phyloP scores from a whole-genome alignment of 1,139 yeast species.

The Trichomonascaceae sp. region DNA sequence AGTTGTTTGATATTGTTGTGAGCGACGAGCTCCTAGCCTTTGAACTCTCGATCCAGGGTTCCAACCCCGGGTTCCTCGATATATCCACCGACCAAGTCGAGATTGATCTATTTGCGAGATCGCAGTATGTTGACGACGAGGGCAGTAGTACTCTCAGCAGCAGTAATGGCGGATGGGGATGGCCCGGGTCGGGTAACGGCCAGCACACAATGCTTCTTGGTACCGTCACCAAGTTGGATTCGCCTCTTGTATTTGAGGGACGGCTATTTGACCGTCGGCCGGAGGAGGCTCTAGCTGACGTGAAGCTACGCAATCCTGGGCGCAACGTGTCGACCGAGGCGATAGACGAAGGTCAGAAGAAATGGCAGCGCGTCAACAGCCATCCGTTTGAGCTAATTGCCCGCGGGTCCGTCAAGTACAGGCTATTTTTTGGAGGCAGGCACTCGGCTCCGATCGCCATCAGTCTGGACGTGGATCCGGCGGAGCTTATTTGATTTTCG shows the following conservation, averaged over 20 bases:
- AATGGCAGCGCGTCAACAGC: slow-evolving; percentile 66
- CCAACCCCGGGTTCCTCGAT: slow-evolving; percentile 75
- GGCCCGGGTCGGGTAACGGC: slow-evolving; percentile 5
- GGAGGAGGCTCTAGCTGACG: slow-evolving; percentile 46
- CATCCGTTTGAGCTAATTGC: slow-evolving; percentile 80
- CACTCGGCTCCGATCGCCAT: slow-evolving; percentile 18
- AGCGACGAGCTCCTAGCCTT: slow-evolving; percentile 79
- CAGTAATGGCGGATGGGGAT: too few species aligned
- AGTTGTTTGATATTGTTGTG: slow-evolving; percentile 59
- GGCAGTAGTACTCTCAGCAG: not conserved
- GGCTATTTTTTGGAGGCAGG: slow-evolving; percentile 41
- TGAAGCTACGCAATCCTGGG: slow-evolving; percentile 69
- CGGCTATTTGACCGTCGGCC: slow-evolving; percentile 58
- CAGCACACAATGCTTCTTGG: slow-evolving; percentile 65
- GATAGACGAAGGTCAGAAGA: slow-evolving; percentile 29
- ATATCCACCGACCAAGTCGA: slow-evolving; percentile 56
- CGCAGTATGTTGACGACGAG: slow-evolving; percentile 33
- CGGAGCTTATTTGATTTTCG: too few species aligned
- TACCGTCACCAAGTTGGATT: slow-evolving; percentile 48
- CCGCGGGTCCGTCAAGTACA: slow-evolving; percentile 71
- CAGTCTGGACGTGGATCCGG: slow-evolving; percentile 46
- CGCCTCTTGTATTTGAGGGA: slow-evolving; percentile 65
- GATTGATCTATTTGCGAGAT: slow-evolving; percentile 77
- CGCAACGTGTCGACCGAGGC: slow-evolving; percentile 38
- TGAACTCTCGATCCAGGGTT: slow-evolving; percentile 62